phyloP scores from a whole-genome alignment of 2,329 filamentous ascomycete genomes.

The Emmonsiellopsis sp. region DNA sequence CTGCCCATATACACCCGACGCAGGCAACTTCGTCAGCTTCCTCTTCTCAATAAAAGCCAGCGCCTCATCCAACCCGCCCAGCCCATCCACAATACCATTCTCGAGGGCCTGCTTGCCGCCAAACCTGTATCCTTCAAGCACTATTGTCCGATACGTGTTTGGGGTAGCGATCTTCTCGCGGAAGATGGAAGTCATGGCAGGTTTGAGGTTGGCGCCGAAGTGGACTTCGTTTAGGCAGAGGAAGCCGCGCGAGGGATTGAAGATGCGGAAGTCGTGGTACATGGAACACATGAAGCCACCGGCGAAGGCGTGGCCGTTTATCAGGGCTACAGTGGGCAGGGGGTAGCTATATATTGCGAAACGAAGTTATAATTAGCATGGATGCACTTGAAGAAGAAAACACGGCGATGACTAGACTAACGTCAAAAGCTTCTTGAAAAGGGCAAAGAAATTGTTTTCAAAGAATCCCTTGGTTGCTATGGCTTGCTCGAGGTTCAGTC shows the following conservation, averaged over 20 bases:
- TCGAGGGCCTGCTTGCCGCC: slow-evolving; percentile 54
- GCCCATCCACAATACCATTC: slow-evolving; percentile 58
- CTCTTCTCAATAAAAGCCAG: slow-evolving; percentile 52
- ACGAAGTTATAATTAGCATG: background rate
- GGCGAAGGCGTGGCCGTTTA: slow-evolving; percentile 76
- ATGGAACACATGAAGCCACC: slow-evolving; percentile 74
- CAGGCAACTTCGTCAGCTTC: slow-evolving; percentile 52
- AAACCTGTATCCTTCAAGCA: slow-evolving; percentile 66
- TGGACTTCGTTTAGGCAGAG: slow-evolving; percentile 75
- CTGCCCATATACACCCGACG: slow-evolving; percentile 58
- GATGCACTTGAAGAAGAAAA: slow-evolving; percentile 2
- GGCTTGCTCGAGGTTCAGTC: slow-evolving; percentile 67
- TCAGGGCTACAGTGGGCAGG: slow-evolving; percentile 71
- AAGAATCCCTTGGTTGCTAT: slow-evolving; percentile 53
- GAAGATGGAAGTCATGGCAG: slow-evolving; percentile 68
- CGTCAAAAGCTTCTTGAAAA: slow-evolving; percentile 58
- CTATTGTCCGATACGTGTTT: slow-evolving; percentile 51
- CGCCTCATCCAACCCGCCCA: slow-evolving; percentile 57
- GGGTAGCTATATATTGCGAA: slow-evolving; percentile 46
- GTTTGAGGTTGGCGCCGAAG: slow-evolving; percentile 65
- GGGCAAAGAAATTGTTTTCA: slow-evolving; percentile 49
- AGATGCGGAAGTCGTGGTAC: slow-evolving; percentile 75
- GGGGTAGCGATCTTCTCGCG: slow-evolving; percentile 54
- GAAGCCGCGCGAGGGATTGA: slow-evolving; percentile 62
- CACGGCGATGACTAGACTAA: slow-evolving; percentile 18